A percentile compares a stretch with the other conserved stretches of the same genome.
Conservation (phyloP, 768 basidiomycete species). For the Hygrophorus russula region DNA sequence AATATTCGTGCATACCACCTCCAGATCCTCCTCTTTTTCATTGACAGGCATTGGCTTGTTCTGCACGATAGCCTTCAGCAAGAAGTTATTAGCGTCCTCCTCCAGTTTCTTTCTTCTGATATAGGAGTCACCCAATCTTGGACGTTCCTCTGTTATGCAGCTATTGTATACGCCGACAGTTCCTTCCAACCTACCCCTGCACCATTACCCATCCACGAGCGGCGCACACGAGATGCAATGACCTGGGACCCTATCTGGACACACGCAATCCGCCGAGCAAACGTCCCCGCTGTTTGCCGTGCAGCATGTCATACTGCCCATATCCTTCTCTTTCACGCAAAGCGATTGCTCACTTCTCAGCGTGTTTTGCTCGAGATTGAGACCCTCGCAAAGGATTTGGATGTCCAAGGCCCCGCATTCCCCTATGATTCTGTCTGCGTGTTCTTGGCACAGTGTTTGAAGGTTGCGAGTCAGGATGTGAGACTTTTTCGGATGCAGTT, state of each 20-base stretch:
- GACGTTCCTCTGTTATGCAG: slow-evolving; percentile 73
- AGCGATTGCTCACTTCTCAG: slow-evolving; percentile 32
- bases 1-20: slow-evolving; percentile 38
- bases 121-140: slow-evolving; percentile 67
- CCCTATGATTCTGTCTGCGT: slow-evolving; percentile 87
- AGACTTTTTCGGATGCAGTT: slow-evolving; percentile 74
- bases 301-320: slow-evolving; percentile 68
- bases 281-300: slow-evolving; percentile 58
- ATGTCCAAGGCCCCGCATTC: slow-evolving; percentile 80
- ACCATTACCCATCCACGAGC: background rate
- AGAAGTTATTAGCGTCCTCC: slow-evolving; percentile 42
- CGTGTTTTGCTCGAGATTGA: slow-evolving; percentile 67
- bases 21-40: slow-evolving; percentile 77
- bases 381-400: slow-evolving; percentile 67
- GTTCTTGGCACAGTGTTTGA: slow-evolving; percentile 62
- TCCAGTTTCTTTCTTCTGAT: slow-evolving; percentile 52
- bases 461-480: slow-evolving; percentile 69
- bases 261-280: slow-evolving; percentile 65
- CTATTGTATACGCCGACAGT: slow-evolving; percentile 46
- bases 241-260: slow-evolving; percentile 83
- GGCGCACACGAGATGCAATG: slow-evolving; percentile 12
- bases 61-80: slow-evolving; percentile 50
- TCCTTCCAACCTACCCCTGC: slow-evolving; percentile 8
- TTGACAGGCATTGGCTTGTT: slow-evolving; percentile 63
- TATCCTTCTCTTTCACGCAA: slow-evolving; percentile 28